Evolutionary conservation across 2,329 filamentous ascomycete genomes (phyloP).

Genomic region (Colletotrichum neosansevieriae): DNA sequence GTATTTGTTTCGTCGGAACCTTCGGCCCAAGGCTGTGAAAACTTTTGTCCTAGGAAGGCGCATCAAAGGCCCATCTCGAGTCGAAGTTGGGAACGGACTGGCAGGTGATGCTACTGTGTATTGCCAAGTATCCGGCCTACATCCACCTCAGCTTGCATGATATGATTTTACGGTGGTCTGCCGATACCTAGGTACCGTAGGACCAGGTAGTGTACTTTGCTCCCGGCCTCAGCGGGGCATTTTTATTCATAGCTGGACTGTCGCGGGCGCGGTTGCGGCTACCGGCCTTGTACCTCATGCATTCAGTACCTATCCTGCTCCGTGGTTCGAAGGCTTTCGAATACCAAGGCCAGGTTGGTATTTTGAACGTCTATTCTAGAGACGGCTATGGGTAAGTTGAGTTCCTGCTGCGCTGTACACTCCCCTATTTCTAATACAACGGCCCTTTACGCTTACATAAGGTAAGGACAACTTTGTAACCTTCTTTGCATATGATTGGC

Average conservation of each 20-base stretch:
- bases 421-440: no score
- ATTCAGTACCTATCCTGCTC: background rate
- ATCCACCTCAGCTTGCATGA: background rate
- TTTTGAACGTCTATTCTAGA: no score
- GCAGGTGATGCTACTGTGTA: background rate
- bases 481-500: no score
- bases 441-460: no score
- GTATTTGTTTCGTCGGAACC: slow-evolving; percentile 4
- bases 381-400: no score
- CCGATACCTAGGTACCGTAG: background rate
- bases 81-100: background rate
- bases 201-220: background rate
- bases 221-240: background rate
- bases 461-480: no score
- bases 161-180: slow-evolving; percentile 10
- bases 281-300: background rate
- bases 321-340: background rate
- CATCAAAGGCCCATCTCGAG: background rate
- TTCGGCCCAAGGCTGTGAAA: background rate
- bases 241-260: slow-evolving; percentile 1
- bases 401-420: background rate
- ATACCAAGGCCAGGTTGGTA: background rate
- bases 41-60: background rate
- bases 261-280: background rate
- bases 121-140: slow-evolving; percentile 22